Conservation (phyloP, 2,329 filamentous ascomycete genomes). For the Aspergillus pseudoterreus region DNA sequence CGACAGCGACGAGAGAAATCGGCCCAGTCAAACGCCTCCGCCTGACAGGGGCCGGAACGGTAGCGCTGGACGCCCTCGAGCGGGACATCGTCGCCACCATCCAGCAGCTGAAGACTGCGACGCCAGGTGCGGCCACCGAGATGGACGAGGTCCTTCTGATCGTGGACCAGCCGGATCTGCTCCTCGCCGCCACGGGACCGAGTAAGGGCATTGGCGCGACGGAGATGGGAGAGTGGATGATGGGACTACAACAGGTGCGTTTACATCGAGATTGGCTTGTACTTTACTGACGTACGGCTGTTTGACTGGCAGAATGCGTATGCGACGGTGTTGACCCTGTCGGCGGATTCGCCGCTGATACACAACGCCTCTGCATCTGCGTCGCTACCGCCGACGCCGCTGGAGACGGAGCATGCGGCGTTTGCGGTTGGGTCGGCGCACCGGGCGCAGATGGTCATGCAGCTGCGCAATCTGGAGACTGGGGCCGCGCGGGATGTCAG, state of each 20-base stretch:
- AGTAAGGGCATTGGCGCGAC: constrained; percentile 39
- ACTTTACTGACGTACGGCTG: not conserved
- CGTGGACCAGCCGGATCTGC: constrained; percentile 62
- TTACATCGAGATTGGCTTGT: not conserved
- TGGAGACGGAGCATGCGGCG: constrained; percentile 69
- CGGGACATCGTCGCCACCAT: constrained; percentile 32
- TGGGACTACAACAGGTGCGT: constrained; percentile 61
- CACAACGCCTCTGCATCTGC: constrained; percentile 38
- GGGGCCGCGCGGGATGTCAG: constrained; percentile 88
- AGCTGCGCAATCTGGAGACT: constrained; percentile 74
- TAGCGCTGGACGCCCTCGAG: constrained; percentile 32
- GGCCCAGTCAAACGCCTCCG: constrained; percentile 26
- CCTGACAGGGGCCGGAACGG: constrained; percentile 25
- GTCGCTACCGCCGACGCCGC: constrained; percentile 52
- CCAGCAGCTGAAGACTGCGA: constrained; percentile 23
- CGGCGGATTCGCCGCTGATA: constrained; percentile 72
- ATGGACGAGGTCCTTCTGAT: constrained; percentile 52
- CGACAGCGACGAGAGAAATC: constrained; percentile 9
- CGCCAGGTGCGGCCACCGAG: constrained; percentile 18
- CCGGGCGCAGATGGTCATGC: constrained; percentile 66
- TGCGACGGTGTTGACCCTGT: constrained; percentile 62
- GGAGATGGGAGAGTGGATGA: constrained; percentile 54
- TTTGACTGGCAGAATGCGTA: constrained; percentile 52
- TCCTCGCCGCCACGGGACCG: constrained; percentile 58
- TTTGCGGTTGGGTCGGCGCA: constrained; percentile 72